Base-by-base conservation (phyloP, 106 monocot genomes). In the Dendrobium officinale region DNA sequence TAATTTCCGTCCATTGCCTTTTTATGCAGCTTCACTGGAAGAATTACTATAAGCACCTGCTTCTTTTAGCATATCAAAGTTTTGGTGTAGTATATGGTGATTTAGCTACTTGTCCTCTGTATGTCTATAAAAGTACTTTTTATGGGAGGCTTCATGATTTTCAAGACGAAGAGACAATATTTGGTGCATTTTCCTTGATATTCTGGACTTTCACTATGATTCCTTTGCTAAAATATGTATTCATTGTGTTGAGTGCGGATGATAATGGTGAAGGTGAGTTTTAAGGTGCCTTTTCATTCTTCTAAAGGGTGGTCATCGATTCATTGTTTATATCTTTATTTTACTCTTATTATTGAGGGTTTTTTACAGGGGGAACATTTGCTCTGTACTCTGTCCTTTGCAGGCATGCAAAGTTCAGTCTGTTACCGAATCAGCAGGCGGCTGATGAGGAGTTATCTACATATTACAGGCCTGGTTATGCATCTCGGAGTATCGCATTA, bases 61-160 rank as follows among this genome's bases (percentile, higher is more conserved):
- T 94, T 29, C 89, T 96, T 47, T 87, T 96, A 81, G 86, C 96
- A 72, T 96, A 96, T 85, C 96, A 96, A 80, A 96, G 96, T 80
- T 90, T 88, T 84, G 96, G 96, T 85, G 96, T 96, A 29, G 96
- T 96, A 9, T 96, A 96, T 85, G 96, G 93, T 72, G 96, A 96
- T 82, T 81, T 96, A 58, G 92, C 91, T 68, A 92, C 90, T 37
- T 96, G 91, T 73, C 96, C 96, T 82, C 93, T 96, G 61, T 96
- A 96, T 37, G 96, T 93, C 10, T 96, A 85, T 79, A 93, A 77
- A 85, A 92, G 93, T 85, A 80, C 82, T 51, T 92, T 96, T 80
- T 89, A 90, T 77, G 90, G 90, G 56, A 87, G 79, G 42, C 78
- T 94, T 56, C 78, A 24, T n/a, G 42, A 85, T 17, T 86, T 87